Conservation (phyloP, 2,329 filamentous ascomycete genomes). For the Stachybotrys elegans region DNA sequence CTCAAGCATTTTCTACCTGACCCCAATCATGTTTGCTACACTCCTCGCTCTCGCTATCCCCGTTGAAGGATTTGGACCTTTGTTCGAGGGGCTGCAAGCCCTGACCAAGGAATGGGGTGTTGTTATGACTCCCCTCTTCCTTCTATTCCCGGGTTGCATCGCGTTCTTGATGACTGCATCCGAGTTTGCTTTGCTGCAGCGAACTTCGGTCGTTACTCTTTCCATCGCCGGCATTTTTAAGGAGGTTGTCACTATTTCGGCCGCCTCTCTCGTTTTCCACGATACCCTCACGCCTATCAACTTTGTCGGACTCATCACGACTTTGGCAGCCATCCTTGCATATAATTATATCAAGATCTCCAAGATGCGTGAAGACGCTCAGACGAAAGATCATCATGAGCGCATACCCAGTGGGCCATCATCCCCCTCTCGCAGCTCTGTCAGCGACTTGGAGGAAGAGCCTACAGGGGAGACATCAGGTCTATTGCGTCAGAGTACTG, state of each 20-base stretch:
- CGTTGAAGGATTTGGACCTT: conserved; percentile 70
- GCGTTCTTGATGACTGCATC: conserved; percentile 96
- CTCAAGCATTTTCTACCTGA: conserved; percentile 95
- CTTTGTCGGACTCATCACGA: conserved; percentile 79
- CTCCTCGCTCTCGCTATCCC: conserved; percentile 77
- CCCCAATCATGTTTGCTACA: conserved; percentile 89
- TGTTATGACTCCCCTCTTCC: conserved; percentile 61
- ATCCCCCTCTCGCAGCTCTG: conserved; percentile 30
- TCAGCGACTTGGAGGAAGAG: conserved; percentile 36
- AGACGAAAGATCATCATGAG: conserved; percentile 40
- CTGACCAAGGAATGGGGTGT: conserved; percentile 65
- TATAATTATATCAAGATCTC: conserved; percentile 95
- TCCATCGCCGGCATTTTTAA: conserved; percentile 99
- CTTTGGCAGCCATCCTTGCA: conserved; percentile 75
- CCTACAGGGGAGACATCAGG: conserved; percentile 40
- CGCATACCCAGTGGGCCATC: conserved; percentile 27
- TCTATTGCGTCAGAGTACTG: conserved; percentile 36
- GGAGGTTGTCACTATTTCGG: conserved; percentile 92
- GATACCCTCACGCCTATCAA: conserved; percentile 86
- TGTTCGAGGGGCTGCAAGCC: conserved; percentile 59
- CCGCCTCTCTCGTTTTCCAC: conserved; percentile 81
- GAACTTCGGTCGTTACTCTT: conserved; percentile 91
- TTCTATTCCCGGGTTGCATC: conserved; percentile 84
- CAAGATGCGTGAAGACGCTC: conserved; percentile 79
- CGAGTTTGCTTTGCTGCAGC: conserved; percentile 91